Base-by-base conservation (phyloP, 2,329 filamentous ascomycete genomes). In the Aureobasidium sp. region DNA sequence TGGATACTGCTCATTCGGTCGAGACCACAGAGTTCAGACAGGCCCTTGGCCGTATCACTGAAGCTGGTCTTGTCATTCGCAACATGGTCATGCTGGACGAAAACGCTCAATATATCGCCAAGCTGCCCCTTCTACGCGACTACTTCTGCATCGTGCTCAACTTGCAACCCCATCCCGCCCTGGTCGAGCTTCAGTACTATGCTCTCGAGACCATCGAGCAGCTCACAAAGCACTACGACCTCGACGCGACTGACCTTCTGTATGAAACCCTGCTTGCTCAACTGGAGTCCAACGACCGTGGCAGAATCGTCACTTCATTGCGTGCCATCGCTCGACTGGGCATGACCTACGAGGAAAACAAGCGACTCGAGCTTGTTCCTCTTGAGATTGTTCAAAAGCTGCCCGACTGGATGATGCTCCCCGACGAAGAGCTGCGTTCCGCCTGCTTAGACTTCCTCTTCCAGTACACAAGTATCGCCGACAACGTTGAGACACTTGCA, bases 71-170 rank as follows among this genome's bases (percentile, higher is more conserved):
- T 50, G 92, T 96, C 21, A 80, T 97, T 47, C 85, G 94, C 57
- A 99, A 99, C 73, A 97, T 99, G 91, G 87, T 92, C n/a, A 89
- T 95, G 74, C 79, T 97, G 25, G 84, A 87, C 27, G 91, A 96
- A 64, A 99, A 99, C 70, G 93, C 93, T 0, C 77, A 82, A 29
- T 94, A 91, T 71, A 82, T 96, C 68, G 83, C 90, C 5, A 85
- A 88, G 29, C 85, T 93, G 63, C 84, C 84, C 16, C 81, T 91
- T 1, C 78, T 95, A 42, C 87, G 88, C 70, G 92, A 97, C 68
- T 82, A 95, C 54, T 79, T 97, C 61, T 89, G 90, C 69, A 89
- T 97, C 64, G 81, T 90, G 29, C 78, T 97, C 48, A 89, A 87
- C 67, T 81, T 97, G 3, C 92, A 92, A 3, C 78, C 83, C 11